Evolutionary conservation across 176 grass and related monocot species (phyloP).

Genomic region (Hordeum vulgare): DNA sequence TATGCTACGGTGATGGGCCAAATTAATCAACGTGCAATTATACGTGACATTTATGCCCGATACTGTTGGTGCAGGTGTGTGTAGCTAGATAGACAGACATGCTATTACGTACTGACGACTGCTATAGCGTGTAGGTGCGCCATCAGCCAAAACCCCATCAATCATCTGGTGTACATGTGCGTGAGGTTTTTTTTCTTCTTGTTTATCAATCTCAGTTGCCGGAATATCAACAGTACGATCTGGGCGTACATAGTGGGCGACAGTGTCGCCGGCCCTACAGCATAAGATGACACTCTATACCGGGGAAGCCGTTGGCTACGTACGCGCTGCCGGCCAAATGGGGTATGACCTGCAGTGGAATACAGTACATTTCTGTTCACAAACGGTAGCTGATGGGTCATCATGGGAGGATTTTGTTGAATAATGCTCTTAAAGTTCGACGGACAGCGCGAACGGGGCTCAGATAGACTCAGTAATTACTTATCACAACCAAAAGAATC

Average conservation of each 20-base stretch:
- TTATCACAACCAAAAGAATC: too few species aligned
- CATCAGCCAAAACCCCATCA: neutral
- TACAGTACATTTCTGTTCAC: too few species aligned
- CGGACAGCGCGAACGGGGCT: too few species aligned
- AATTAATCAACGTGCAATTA: neutral
- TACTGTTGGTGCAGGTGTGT: neutral
- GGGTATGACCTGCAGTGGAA: too few species aligned
- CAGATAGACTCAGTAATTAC: too few species aligned
- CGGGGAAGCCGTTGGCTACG: neutral
- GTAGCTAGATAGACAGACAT: neutral
- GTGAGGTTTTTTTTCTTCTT: too few species aligned
- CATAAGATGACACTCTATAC: neutral
- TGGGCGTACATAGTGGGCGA: neutral
- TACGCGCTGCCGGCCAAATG: neutral
- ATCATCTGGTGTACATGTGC: conserved; percentile 9
- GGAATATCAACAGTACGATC: neutral
- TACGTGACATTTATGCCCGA: neutral
- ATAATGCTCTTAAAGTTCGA: too few species aligned
- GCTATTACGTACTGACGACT: neutral
- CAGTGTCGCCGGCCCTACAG: neutral
- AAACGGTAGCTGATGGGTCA: too few species aligned
- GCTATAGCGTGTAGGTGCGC: neutral
- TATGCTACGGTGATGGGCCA: neutral
- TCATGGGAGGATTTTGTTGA: too few species aligned
- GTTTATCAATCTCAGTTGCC: neutral